phyloP scores from a whole-genome alignment of 306 rosid genomes.

The Castanea sativa region DNA sequence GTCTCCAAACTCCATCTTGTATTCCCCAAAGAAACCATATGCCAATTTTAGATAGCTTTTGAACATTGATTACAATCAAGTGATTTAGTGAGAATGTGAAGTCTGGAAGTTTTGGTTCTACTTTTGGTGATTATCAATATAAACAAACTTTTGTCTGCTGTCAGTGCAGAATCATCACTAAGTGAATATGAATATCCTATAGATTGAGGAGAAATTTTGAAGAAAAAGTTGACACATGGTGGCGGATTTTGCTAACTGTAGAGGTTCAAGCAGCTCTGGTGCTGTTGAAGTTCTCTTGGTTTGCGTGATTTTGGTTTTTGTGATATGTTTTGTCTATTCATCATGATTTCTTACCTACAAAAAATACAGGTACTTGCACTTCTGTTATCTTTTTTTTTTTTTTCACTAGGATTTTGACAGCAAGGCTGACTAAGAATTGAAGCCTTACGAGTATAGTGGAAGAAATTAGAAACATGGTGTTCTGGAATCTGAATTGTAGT shows the following conservation, averaged over 20 bases:
- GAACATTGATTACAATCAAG: constrained; percentile 11
- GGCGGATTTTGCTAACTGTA: constrained; percentile 10
- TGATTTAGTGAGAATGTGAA: constrained; percentile 17
- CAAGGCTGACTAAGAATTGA: constrained; percentile 13
- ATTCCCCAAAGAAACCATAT: constrained; percentile 44
- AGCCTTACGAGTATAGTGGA: constrained; percentile 19
- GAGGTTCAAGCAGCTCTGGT: constrained; percentile 6
- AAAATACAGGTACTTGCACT: constrained; percentile 16
- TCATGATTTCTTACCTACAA: constrained; percentile 4
- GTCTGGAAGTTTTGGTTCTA: constrained; percentile 24
- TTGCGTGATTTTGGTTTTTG: constrained; percentile 5
- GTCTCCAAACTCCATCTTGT: constrained; percentile 36
- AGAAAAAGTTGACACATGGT: background rate
- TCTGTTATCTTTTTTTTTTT: background rate
- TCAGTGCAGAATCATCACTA: background rate
- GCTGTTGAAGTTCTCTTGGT: constrained; percentile 7
- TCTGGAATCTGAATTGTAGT: constrained; percentile 5
- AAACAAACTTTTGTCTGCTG: constrained; percentile 4
- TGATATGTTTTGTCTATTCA: constrained; percentile 9
- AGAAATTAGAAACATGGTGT: constrained; percentile 9
- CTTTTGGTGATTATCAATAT: constrained; percentile 20
- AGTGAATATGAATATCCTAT: background rate
- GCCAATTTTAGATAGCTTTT: constrained; percentile 23
- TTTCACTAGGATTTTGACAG: constrained; percentile 4
- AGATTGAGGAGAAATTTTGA: background rate